Conservation (phyloP, 768 basidiomycete species). For the Amylocystis lapponica region DNA sequence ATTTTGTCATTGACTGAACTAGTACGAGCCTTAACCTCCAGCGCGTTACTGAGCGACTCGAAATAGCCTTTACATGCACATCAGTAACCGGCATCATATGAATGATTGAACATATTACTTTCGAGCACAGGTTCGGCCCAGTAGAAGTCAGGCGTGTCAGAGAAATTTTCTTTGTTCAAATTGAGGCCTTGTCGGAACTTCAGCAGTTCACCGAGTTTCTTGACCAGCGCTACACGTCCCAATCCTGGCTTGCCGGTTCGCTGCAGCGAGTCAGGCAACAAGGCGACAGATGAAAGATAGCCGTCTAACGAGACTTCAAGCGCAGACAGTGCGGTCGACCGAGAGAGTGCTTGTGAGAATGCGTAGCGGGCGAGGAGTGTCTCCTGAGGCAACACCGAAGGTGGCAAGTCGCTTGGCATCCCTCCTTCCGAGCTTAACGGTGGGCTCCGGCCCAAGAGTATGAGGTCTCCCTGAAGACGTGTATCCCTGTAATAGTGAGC, state of each 20-base stretch:
- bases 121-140: conserved; percentile 94
- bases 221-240: conserved; percentile 75
- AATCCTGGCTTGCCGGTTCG: conserved; percentile 82
- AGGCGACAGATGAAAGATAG: conserved; percentile 79
- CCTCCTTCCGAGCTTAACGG: conserved; percentile 49
- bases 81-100: not conserved
- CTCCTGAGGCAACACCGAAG: conserved; percentile 53
- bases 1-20: conserved; percentile 87
- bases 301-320: conserved; percentile 81
- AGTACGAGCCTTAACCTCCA: conserved; percentile 82
- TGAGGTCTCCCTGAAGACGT: conserved; percentile 85
- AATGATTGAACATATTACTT: conserved; percentile 35
- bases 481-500: conserved; percentile 51
- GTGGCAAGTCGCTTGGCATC: conserved; percentile 38
- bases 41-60: conserved; percentile 74
- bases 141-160: conserved; percentile 87
- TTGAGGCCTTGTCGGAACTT: conserved; percentile 90
- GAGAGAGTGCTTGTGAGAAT: conserved; percentile 85
- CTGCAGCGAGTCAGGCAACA: conserved; percentile 69
- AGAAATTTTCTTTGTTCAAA: conserved; percentile 83
- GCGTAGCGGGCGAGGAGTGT: conserved; percentile 86
- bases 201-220: conserved; percentile 88
- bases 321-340: conserved; percentile 82
- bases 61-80: conserved; percentile 56
- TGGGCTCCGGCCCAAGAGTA: conserved; percentile 73